Evolutionary conservation across 371 early-diverging fungal species (phyloP).

Genomic region (Mortierella sp.): DNA sequence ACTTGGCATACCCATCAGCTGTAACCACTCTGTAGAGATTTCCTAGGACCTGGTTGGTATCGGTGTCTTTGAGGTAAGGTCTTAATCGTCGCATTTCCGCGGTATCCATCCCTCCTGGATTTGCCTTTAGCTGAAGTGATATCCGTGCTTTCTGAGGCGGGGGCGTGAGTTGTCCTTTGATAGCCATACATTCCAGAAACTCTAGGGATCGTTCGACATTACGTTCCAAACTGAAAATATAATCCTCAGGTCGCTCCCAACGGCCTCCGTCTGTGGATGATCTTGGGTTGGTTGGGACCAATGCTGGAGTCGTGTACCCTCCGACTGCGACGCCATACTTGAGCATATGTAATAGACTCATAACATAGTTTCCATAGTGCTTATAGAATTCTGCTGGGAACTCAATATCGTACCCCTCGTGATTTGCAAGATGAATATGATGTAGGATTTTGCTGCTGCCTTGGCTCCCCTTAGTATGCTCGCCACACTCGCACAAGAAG

Average conservation of each 20-base stretch:
- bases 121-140: background rate
- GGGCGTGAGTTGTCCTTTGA: background rate
- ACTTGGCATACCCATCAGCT: slow-evolving; percentile 28
- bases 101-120: slow-evolving; percentile 6
- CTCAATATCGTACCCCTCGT: slow-evolving; percentile 36
- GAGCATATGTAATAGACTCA: slow-evolving; percentile 33
- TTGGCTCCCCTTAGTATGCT: slow-evolving; percentile 26
- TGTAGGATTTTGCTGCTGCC: slow-evolving; percentile 20
- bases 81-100: slow-evolving; percentile 25
- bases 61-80: slow-evolving; percentile 19
- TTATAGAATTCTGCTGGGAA: slow-evolving; percentile 25
- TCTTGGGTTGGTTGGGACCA: slow-evolving; percentile 5
- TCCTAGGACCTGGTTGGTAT: slow-evolving; percentile 16
- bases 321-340: slow-evolving; percentile 33
- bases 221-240: background rate
- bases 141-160: background rate
- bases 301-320: slow-evolving; percentile 24
- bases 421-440: slow-evolving; percentile 37
- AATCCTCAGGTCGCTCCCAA: slow-evolving; percentile 4
- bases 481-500: slow-evolving; percentile 49
- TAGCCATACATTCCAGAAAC: slow-evolving; percentile 9
- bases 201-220: background rate
- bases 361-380: slow-evolving; percentile 22
- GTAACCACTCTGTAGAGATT: slow-evolving; percentile 34
- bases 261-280: background rate